Conservation (phyloP, 176 grass and related monocot species). For the Tillandsia leiboldiana region DNA sequence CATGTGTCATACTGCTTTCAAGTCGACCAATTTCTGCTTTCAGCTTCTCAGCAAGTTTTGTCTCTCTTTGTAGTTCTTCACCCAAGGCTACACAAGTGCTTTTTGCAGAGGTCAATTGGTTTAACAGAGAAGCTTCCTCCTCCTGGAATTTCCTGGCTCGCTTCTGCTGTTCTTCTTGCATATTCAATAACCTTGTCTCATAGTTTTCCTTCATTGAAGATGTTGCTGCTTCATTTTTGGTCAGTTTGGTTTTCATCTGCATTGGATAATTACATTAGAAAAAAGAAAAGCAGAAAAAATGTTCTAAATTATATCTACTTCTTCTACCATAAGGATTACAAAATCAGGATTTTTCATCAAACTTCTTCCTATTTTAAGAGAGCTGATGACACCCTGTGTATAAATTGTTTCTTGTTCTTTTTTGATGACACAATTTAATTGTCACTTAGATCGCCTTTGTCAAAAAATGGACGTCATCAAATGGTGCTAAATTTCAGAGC, state of each 20-base stretch:
- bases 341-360: no score
- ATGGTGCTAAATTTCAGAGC: no score
- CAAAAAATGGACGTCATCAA: no score
- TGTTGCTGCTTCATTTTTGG: slow-evolving; percentile 58
- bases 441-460: no score
- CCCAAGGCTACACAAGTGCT: slow-evolving; percentile 40
- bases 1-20: slow-evolving; percentile 43
- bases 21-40: slow-evolving; percentile 62
- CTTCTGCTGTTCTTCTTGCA: slow-evolving; percentile 53
- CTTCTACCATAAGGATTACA: not conserved
- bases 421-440: no score
- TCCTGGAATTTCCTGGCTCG: slow-evolving; percentile 57
- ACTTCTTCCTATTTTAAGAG: no score
- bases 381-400: no score
- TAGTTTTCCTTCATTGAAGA: slow-evolving; percentile 60
- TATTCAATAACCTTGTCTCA: slow-evolving; percentile 49
- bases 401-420: no score
- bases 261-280: slow-evolving; percentile 16
- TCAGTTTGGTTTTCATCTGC: slow-evolving; percentile 72
- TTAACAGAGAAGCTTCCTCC: slow-evolving; percentile 51
- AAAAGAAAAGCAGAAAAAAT: not conserved
- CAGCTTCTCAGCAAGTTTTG: slow-evolving; percentile 47
- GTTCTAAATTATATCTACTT: not conserved
- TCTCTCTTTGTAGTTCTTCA: slow-evolving; percentile 57
- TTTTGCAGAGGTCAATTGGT: slow-evolving; percentile 54